Conservation (phyloP, 2,329 filamentous ascomycete species). For the Pleomassaria siparia region DNA sequence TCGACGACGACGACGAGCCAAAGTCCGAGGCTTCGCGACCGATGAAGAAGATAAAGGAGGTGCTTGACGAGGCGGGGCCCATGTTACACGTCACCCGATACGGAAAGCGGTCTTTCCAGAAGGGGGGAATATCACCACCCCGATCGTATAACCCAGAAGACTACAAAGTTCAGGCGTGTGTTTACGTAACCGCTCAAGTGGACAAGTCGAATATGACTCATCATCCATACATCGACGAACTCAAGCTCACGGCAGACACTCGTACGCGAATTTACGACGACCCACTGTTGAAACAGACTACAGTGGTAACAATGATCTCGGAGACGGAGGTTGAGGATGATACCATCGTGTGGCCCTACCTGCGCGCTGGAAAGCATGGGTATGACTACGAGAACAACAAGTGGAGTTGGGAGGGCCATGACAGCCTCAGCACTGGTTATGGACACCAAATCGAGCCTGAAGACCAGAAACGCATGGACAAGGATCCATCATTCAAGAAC, state of each 20-base stretch:
- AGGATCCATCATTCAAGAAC: conserved; percentile 1
- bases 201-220: too few relatives aligned
- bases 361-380: conserved; percentile 27
- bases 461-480: conserved; percentile 12
- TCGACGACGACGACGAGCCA: not conserved
- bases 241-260: too few relatives aligned
- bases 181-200: too few relatives aligned
- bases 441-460: conserved; percentile 23
- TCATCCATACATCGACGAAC: too few relatives aligned
- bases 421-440: conserved; percentile 16
- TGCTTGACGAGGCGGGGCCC: too few relatives aligned
- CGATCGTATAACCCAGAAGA: too few relatives aligned
- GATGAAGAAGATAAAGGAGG: not conserved
- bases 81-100: too few relatives aligned
- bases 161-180: too few relatives aligned
- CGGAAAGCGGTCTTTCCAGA: too few relatives aligned
- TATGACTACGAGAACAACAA: conserved; percentile 12
- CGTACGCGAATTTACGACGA: too few relatives aligned
- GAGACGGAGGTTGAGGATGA: not conserved
- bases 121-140: too few relatives aligned
- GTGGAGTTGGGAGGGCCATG: conserved; percentile 16
- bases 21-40: not conserved
- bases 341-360: conserved; percentile 7
- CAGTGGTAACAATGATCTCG: not conserved
- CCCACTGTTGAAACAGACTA: too few relatives aligned